Base-by-base conservation (phyloP, 345 rosid genomes). In the Dovyalis caffra region DNA sequence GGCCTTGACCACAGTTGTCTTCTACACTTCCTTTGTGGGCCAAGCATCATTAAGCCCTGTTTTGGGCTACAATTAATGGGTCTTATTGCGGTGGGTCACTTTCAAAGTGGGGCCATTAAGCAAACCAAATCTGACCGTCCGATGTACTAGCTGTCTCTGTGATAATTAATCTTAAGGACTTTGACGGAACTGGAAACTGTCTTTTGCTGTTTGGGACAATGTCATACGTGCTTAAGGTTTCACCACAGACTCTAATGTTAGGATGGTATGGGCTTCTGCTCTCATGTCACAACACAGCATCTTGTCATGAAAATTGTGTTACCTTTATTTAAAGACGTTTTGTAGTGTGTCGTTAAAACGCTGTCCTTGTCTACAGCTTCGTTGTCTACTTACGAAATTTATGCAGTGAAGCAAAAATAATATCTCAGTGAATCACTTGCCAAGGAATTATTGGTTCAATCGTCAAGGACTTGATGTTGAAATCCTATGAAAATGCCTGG, bases 1-100 rank as follows among this genome's bases (percentile, higher is more conserved):
- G 51, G 79, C 77, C 63, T 77, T 78, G 49, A 76, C 67, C 56
- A 68, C 18, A 70, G 67, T 66, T 58, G 74, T 63, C 70, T 51
- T 62, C 60, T 66, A 51, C 47, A 23, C 56, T 56, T 80, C 71
- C 57, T 28, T 28, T 6, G 58, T 57, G 80, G 80, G 25, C 61
- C 82, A 66, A 16, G 6, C 53, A 6, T 43, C 65, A 71, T 71
- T 23, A 45, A 38, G 37, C 66, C 81, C 29, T 33, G 6, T 31
- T 69, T 49, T 33, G 60, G 34, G n/a, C 70, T 2, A 6, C 60
- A 57, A 31, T 66, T 25, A 64, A 57, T 64, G 75, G 72, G 56
- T 28, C 49, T 23, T 51, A 23, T 33, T 29, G 35, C 8, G 14
- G 25, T 12, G 68, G 66, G 72, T 79, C 67, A 8, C 64, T 31